phyloP scores from a whole-genome alignment of 345 rosid species.

The Sisymbrium irio region DNA sequence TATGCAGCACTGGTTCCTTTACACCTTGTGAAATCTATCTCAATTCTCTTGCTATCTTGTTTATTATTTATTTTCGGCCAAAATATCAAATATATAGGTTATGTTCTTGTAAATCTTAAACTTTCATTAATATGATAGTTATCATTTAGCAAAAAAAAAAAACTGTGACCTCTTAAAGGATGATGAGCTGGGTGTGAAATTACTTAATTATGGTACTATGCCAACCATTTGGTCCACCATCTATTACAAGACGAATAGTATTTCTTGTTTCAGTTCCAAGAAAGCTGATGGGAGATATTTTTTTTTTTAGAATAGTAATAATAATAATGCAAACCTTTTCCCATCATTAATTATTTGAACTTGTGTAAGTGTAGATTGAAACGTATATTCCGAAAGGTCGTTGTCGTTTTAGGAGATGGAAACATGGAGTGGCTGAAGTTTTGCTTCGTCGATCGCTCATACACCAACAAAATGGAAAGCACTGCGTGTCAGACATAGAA shows the following conservation, averaged over 20 bases:
- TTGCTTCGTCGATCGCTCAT: conserved; percentile 33
- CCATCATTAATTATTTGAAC: background rate
- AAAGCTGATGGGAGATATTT: background rate
- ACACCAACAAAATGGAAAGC: conserved; percentile 16
- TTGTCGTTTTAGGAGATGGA: conserved; percentile 30
- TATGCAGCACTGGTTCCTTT: no score
- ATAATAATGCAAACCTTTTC: background rate
- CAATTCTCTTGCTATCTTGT: no score
- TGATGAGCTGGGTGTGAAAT: background rate
- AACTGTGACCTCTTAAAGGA: background rate
- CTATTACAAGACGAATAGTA: background rate
- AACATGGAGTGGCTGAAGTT: conserved; percentile 38
- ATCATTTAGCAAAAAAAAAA: no score
- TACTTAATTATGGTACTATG: background rate
- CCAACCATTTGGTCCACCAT: background rate
- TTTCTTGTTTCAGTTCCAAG: background rate
- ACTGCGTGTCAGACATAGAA: conserved; percentile 38
- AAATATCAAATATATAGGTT: no score
- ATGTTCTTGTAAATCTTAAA: no score
- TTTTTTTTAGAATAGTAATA: background rate
- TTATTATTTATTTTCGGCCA: no score
- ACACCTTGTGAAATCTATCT: no score
- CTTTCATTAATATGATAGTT: no score
- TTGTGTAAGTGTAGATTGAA: conserved; percentile 4
- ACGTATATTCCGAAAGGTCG: conserved; percentile 24